Evolutionary conservation across 306 rosid genomes (phyloP), one percentile per base, ranked within the genome.

Genomic region (Malus asiatica): DNA sequence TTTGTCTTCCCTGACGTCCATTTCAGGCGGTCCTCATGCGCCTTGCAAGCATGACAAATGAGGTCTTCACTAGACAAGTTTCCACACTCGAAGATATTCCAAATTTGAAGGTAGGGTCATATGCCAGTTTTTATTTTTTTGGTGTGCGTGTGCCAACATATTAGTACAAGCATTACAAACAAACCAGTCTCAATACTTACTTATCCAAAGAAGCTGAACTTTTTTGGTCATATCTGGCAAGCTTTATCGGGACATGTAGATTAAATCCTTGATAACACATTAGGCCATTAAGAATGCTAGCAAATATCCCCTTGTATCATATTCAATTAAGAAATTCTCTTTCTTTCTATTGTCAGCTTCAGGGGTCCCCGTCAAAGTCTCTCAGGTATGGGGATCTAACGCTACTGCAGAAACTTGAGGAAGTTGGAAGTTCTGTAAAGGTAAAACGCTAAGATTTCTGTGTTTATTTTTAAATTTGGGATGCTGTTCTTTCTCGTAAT

Each of bases 361-460:
- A 87, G 88, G 52, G 77, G 77, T 87, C 97, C 72, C 93, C 95
- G 15, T 85, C 96, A 59, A 91, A 85, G 83, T 79, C 96, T 64
- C 70, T 60, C 3, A 88, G 82, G 81, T 82, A 83, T 8, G 89
- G 86, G 79, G 93, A 95, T 78, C 81, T 76, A 79, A 66, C 86
- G 45, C 79, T 92, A 66, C 68, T 95, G 78, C 98, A 92, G 79
- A 95, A 90, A 78, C 90, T 95, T 22, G 98, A 92, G 77, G 98
- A 95, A 85, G 86, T 92, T 88, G 97, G 92, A 86, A 92, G 81
- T 87, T 90, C 96, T 53, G 89, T 92, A 70, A 92, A 90, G 97
- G 97, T 90, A 89, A 59, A 77, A 78, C 67, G 14, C 29, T 66
- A 48, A 61, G 77, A 33, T 51, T 62, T 53, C 33, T 8, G 18